Evolutionary conservation across 208 protist species (phyloP).

Genomic region (Polymyxa betae): DNA sequence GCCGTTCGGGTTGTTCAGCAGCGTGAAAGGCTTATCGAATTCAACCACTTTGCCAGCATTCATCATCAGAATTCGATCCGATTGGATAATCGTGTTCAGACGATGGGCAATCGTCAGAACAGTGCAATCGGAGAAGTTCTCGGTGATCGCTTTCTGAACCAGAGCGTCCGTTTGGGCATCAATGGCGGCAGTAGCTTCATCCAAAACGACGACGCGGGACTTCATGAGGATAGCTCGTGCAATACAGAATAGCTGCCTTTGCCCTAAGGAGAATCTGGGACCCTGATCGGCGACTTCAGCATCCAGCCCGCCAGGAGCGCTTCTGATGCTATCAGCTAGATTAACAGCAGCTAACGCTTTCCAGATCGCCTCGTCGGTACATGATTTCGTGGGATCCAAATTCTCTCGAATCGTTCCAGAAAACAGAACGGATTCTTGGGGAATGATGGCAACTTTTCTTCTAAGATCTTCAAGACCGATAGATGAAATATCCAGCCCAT

Average conservation of each 20-base stretch:
- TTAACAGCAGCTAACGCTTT: conserved; percentile 38
- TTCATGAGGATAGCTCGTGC: conserved; percentile 64
- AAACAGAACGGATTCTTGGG: conserved; percentile 66
- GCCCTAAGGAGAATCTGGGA: conserved; percentile 62
- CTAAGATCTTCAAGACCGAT: conserved; percentile 38
- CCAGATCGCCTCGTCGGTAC: conserved; percentile 10
- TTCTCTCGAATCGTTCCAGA: conserved; percentile 62
- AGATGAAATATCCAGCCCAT: conserved; percentile 64
- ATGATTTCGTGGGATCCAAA: conserved; percentile 59
- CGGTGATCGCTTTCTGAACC: conserved; percentile 58
- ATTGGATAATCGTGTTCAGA: conserved; percentile 78
- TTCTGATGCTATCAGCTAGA: not conserved
- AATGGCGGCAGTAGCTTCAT: conserved; percentile 68
- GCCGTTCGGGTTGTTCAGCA: conserved; percentile 54
- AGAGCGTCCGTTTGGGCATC: conserved; percentile 65
- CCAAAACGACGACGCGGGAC: conserved; percentile 61
- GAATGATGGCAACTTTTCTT: conserved; percentile 64
- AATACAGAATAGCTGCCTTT: conserved; percentile 69
- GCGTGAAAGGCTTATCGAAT: conserved; percentile 69
- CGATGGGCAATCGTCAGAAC: conserved; percentile 78
- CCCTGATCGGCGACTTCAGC: conserved; percentile 59
- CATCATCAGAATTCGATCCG: conserved; percentile 81
- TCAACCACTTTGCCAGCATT: conserved; percentile 75
- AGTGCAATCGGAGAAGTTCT: conserved; percentile 66
- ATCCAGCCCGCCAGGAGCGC: not conserved